Base-by-base conservation (phyloP, 495 filamentous ascomycete species). In the Penicillium samsonianum region DNA sequence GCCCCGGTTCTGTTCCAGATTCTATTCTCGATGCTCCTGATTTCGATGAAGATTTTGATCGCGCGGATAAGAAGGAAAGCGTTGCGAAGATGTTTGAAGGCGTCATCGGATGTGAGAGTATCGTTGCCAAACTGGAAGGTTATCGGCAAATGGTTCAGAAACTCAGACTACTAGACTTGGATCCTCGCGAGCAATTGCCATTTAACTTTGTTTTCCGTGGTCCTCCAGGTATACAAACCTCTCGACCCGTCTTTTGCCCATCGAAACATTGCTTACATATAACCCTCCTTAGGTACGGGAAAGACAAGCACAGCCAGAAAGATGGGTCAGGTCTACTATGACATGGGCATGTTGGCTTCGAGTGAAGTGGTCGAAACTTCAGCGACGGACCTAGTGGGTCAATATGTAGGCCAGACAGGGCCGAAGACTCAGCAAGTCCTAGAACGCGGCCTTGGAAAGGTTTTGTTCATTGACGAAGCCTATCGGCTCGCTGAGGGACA, bases 271-370 rank as follows among this genome's bases (percentile, higher is more conserved):
- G 26, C 14, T 55, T 7, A 33, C 42, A 22, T 42, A 5, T 9
- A 37, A 41, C 9, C 17, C 38, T 10, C 17, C 38, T 10, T 50
- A 85, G 84, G 89, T 1, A 90, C 88, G 4, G 89, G 89, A 12
- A 92, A 92, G 61, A 90, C 89, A 0, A 85, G 79, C 0, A 90
- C 87, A 0, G 89, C 89, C 0, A 69, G 77, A 50, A 87, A 81
- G 58, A 88, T 92, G 80, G 89, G 88, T 10, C 77, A 87, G 51
- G 72, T 92, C 0, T 91, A 82, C 64, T 90, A 89, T 60, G 83
- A 90, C 60, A 82, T 89, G 80, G 84, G 85, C 0, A 79, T 89
- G 22, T 69, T 90, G 1, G 58, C 79, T 1, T 76, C 77, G 0
- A 69, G 63, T 0, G 79, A 82, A 42, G 84, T 89, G 0, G 62